A percentile compares a stretch with the other conserved stretches of the same genome.
These are phyloP conservation scores for Coemansia erecta DNA, from an alignment of 192 early-diverging fungal species.

Conservation along the genomic window DNA sequence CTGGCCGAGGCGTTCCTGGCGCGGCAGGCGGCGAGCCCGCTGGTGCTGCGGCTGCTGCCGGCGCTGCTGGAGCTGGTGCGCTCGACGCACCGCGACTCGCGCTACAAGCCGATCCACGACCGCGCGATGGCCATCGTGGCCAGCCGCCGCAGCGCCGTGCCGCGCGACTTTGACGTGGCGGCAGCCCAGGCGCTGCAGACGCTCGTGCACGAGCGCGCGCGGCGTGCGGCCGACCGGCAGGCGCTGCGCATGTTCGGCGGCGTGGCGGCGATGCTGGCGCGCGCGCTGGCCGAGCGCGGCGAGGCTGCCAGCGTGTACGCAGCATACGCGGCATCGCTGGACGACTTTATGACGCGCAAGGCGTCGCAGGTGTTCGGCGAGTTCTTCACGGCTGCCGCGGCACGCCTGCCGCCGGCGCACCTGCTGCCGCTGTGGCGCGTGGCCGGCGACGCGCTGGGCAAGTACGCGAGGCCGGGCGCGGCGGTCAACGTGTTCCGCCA, in stretches of 20 bases:
- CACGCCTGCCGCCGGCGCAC: conserved; percentile 20
- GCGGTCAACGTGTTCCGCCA: conserved; percentile 66
- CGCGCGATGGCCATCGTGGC: conserved; percentile 65
- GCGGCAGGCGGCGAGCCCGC: conserved; percentile 63
- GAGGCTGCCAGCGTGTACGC: conserved; percentile 28
- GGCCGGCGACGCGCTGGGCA: conserved; percentile 53
- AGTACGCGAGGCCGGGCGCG: conserved; percentile 53
- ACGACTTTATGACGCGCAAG: conserved; percentile 75
- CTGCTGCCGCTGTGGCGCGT: conserved; percentile 65
- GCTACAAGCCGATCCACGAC: conserved; percentile 65
- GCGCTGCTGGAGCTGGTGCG: conserved; percentile 66
- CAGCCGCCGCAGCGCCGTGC: conserved; percentile 63
- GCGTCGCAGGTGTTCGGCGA: conserved; percentile 65
- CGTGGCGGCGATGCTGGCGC: conserved; percentile 59
- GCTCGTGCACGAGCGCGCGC: conserved; percentile 72
- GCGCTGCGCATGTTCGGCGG: conserved; percentile 55
- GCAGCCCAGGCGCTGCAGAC: conserved; percentile 59
- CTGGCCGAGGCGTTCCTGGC: conserved; percentile 75
- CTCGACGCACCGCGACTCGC: conserved; percentile 54
- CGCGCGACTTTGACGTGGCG: conserved; percentile 56
- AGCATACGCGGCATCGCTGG: conserved; percentile 60
- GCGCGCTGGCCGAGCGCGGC: conserved; percentile 54
- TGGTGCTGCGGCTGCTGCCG: conserved; percentile 69
- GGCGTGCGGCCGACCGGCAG: conserved; percentile 57
- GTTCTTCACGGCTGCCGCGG: conserved; percentile 56